A percentile compares a stretch with the other conserved stretches of the same genome.
phyloP scores from a whole-genome alignment of 129 eudicot species.

The Saussurea involucrata region DNA sequence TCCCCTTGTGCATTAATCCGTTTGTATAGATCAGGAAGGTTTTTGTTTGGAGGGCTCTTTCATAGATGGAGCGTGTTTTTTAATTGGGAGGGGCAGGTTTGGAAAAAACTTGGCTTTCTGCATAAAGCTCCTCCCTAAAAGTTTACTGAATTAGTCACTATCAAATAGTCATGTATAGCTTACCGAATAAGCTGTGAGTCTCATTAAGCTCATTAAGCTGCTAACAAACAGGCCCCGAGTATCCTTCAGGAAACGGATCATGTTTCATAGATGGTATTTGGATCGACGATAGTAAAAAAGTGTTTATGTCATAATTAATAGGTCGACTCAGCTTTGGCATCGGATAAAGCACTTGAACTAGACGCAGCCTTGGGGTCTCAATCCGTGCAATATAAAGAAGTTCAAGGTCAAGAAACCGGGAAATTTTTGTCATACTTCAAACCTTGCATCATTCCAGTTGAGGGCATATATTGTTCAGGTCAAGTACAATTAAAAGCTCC shows the following conservation, averaged over 20 bases:
- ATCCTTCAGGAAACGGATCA: not conserved
- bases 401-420: slow-evolving; percentile 90
- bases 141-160: no score
- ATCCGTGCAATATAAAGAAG: slow-evolving; percentile 87
- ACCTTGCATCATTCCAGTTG: slow-evolving; percentile 82
- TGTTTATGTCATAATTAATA: slow-evolving; percentile 13
- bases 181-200: no score
- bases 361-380: slow-evolving; percentile 74
- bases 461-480: slow-evolving; percentile 67
- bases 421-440: slow-evolving; percentile 81
- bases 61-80: no score
- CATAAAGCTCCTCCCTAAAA: no score
- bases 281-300: not conserved
- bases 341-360: slow-evolving; percentile 67
- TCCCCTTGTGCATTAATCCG: no score
- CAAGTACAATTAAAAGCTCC: slow-evolving; percentile 33
- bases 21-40: no score
- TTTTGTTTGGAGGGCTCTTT: no score
- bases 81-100: no score
- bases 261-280: not conserved
- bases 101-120: no score
- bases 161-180: no score
- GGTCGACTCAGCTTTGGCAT: slow-evolving; percentile 58
- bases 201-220: no score
- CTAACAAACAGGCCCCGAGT: no score